These are phyloP conservation scores for Coemansia reversa DNA, from an alignment of 192 early-diverging fungal species.

Conservation along the genomic window DNA sequence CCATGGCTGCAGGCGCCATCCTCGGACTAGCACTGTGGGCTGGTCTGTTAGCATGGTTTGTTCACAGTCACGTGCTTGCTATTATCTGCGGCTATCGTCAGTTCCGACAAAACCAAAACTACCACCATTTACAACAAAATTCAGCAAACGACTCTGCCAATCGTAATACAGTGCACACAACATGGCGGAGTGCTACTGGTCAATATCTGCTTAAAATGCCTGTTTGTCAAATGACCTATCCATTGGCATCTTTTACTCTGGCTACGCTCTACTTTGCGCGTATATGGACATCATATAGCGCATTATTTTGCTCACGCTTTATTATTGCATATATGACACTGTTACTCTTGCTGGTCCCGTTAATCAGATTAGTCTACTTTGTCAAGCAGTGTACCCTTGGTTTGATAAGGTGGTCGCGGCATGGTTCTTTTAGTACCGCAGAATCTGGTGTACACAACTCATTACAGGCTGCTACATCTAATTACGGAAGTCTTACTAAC, in stretches of 20 bases:
- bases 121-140: no score
- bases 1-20: slow-evolving; percentile 43
- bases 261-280: slow-evolving; percentile 29
- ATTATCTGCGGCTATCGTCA: slow-evolving; percentile 1
- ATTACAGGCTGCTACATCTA: no score
- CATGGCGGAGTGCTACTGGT: no score
- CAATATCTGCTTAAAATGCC: neutral
- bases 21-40: slow-evolving; percentile 42
- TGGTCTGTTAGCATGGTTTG: slow-evolving; percentile 25
- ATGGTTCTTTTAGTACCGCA: no score
- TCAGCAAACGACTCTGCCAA: no score
- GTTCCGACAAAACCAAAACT: neutral
- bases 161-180: no score
- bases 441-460: no score
- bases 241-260: slow-evolving; percentile 29
- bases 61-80: slow-evolving; percentile 21
- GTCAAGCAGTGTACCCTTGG: no score
- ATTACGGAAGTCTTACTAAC: no score
- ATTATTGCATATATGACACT: slow-evolving; percentile 6
- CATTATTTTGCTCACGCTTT: slow-evolving; percentile 1
- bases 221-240: slow-evolving; percentile 10
- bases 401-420: no score
- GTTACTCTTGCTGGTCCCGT: neutral
- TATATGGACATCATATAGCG: slow-evolving; percentile 26
- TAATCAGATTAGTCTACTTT: neutral